These are phyloP conservation scores for Picochlorum sp. DNA, from an alignment of 139 green algal species.

Conservation along the genomic window DNA sequence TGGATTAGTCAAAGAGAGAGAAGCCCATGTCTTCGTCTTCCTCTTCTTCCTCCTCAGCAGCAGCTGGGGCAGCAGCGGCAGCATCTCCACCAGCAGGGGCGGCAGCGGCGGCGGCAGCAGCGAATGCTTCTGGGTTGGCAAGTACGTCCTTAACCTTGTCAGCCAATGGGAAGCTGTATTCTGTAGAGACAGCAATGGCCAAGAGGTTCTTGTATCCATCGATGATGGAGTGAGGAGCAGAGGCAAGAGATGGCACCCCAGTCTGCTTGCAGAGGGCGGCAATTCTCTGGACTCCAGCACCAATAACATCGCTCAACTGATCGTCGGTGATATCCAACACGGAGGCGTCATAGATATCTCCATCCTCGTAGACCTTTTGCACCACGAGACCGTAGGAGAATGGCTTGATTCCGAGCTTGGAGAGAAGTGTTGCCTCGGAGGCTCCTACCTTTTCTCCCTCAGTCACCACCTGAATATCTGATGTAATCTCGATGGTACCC, in stretches of 20 bases:
- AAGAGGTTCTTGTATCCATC: slow-evolving; percentile 99
- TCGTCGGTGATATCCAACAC: slow-evolving; percentile 96
- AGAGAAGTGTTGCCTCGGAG: slow-evolving; percentile 96
- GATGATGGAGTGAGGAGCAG: slow-evolving; percentile 88
- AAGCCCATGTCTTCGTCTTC: slow-evolving; percentile 23
- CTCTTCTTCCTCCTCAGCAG: slow-evolving; percentile 67
- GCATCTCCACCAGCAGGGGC: slow-evolving; percentile 23
- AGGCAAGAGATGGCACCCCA: slow-evolving; percentile 81
- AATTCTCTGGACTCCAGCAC: slow-evolving; percentile 68
- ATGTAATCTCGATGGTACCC: slow-evolving; percentile 93
- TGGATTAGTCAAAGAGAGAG: slow-evolving; percentile 12
- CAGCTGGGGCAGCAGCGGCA: slow-evolving; percentile 27
- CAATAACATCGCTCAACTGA: slow-evolving; percentile 58
- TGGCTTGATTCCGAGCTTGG: slow-evolving; percentile 97
- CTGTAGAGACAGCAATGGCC: slow-evolving; percentile 75
- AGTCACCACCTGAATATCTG: slow-evolving; percentile 82
- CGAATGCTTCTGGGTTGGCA: slow-evolving; percentile 71
- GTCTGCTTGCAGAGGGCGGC: slow-evolving; percentile 76
- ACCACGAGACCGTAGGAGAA: slow-evolving; percentile 92
- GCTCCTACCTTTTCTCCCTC: slow-evolving; percentile 77
- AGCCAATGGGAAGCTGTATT: slow-evolving; percentile 91
- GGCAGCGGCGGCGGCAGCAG: slow-evolving; percentile 42
- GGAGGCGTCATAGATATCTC: slow-evolving; percentile 66
- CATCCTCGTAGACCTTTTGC: slow-evolving; percentile 80
- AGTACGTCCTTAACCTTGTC: slow-evolving; percentile 93